Evolutionary conservation across 2,329 filamentous ascomycete genomes (phyloP).

Genomic region (Dothistroma pini): DNA sequence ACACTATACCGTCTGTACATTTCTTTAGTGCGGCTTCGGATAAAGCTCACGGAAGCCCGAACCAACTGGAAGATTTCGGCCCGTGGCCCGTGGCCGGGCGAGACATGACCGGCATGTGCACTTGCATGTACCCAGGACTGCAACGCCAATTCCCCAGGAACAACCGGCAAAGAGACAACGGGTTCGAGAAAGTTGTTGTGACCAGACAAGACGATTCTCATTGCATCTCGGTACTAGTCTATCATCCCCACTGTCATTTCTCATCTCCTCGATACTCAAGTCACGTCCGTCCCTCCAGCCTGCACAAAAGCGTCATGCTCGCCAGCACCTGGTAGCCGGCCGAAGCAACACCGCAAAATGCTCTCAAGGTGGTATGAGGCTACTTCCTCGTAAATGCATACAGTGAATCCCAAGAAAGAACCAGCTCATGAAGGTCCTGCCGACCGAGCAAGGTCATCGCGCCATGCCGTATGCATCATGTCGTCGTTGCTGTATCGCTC

Average conservation of each 20-base stretch:
- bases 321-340: conserved; percentile 5
- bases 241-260: not conserved
- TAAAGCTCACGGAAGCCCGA: not conserved
- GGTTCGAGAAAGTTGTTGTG: not conserved
- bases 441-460: not conserved
- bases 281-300: not conserved
- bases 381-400: conserved; percentile 1
- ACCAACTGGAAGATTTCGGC: not conserved
- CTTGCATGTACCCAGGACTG: not conserved
- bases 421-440: conserved; percentile 3
- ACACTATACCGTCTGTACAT: not conserved
- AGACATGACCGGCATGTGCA: not conserved
- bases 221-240: conserved; percentile 1
- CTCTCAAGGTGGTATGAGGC: conserved; percentile 10
- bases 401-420: not conserved
- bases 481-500: not conserved
- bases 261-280: not conserved
- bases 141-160: not conserved
- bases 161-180: not conserved
- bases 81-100: not conserved
- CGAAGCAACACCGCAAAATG: not conserved
- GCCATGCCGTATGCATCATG: conserved; percentile 1
- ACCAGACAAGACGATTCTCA: conserved; percentile 1
- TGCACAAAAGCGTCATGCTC: not conserved
- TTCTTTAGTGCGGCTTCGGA: not conserved